Percentiles rank a stretch among this genome's conserved stretches.
These are phyloP conservation scores for Rhizodiscina lignyota DNA, from an alignment of 495 filamentous ascomycete genomes.

Conservation along the genomic window DNA sequence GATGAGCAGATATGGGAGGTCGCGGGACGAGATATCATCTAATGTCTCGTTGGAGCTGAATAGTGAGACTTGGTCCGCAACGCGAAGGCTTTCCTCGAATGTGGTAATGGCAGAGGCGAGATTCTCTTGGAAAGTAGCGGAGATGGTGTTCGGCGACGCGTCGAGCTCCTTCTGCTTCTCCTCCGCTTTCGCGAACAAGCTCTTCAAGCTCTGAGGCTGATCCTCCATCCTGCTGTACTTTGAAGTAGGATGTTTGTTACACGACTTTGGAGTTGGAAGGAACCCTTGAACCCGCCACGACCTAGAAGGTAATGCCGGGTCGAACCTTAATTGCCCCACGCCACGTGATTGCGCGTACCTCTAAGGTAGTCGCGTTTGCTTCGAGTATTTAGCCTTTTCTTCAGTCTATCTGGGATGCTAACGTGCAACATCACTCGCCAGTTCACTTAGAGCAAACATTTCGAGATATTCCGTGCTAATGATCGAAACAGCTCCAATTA, in stretches of 20 bases:
- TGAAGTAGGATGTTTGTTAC: neutral
- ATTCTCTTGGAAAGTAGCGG: conserved; percentile 45
- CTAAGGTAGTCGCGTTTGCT: too few species aligned
- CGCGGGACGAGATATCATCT: conserved; percentile 62
- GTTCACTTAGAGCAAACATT: too few species aligned
- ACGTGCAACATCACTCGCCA: too few species aligned
- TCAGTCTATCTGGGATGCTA: too few species aligned
- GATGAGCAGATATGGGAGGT: conserved; percentile 46
- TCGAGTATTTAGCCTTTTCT: too few species aligned
- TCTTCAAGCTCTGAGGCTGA: conserved; percentile 38
- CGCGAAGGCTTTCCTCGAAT: conserved; percentile 55
- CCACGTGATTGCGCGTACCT: too few species aligned
- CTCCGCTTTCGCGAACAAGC: conserved; percentile 40
- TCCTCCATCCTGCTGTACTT: conserved; percentile 32
- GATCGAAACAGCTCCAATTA: too few species aligned
- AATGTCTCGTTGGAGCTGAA: conserved; percentile 84
- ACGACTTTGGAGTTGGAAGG: neutral
- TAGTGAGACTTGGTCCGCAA: conserved; percentile 52
- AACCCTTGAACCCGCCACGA: too few species aligned
- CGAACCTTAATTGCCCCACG: too few species aligned
- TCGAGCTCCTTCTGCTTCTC: conserved; percentile 31
- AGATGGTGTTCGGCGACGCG: conserved; percentile 30
- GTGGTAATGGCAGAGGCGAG: conserved; percentile 46
- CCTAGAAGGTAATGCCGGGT: too few species aligned
- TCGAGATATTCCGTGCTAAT: too few species aligned